Conservation (phyloP, 2,329 filamentous ascomycete genomes). For the Colletotrichum lini region DNA sequence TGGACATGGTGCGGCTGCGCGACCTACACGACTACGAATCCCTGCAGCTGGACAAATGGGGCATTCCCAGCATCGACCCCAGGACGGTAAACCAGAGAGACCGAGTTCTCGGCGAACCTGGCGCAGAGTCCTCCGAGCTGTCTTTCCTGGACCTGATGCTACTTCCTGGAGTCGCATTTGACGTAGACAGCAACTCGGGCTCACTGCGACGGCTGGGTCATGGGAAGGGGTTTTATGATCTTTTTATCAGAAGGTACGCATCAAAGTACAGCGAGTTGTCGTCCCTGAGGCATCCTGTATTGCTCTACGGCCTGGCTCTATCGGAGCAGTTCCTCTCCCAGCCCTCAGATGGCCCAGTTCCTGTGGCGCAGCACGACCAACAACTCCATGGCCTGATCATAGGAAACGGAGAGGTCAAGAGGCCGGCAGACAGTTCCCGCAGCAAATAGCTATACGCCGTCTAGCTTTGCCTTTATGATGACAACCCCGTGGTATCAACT, state of each 20-base stretch:
- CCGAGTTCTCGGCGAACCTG: slow-evolving; percentile 80
- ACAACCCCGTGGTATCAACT: slow-evolving; percentile 39
- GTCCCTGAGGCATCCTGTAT: slow-evolving; percentile 55
- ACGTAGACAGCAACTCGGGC: slow-evolving; percentile 67
- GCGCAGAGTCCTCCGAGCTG: slow-evolving; percentile 54
- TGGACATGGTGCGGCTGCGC: slow-evolving; percentile 93
- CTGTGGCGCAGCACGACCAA: slow-evolving; percentile 83
- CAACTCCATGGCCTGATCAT: slow-evolving; percentile 83
- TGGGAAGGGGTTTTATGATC: slow-evolving; percentile 97
- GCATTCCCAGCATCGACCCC: slow-evolving; percentile 87
- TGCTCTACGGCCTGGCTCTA: slow-evolving; percentile 83
- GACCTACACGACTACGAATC: slow-evolving; percentile 83
- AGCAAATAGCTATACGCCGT: slow-evolving; percentile 63
- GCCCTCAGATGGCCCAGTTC: slow-evolving; percentile 74
- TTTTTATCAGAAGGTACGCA: slow-evolving; percentile 84
- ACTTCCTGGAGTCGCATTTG: slow-evolving; percentile 94
- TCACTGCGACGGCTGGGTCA: slow-evolving; percentile 86
- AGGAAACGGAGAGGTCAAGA: slow-evolving; percentile 75
- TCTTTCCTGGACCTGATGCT: slow-evolving; percentile 83
- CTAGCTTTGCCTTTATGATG: slow-evolving; percentile 12
- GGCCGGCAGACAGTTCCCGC: slow-evolving; percentile 44
- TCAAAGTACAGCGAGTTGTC: slow-evolving; percentile 52
- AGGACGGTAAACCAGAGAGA: slow-evolving; percentile 75
- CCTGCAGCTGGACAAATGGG: slow-evolving; percentile 87
- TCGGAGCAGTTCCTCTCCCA: slow-evolving; percentile 83